Base-by-base conservation (phyloP, 2,329 filamentous ascomycete genomes). In the Cladosporium oxysporum region DNA sequence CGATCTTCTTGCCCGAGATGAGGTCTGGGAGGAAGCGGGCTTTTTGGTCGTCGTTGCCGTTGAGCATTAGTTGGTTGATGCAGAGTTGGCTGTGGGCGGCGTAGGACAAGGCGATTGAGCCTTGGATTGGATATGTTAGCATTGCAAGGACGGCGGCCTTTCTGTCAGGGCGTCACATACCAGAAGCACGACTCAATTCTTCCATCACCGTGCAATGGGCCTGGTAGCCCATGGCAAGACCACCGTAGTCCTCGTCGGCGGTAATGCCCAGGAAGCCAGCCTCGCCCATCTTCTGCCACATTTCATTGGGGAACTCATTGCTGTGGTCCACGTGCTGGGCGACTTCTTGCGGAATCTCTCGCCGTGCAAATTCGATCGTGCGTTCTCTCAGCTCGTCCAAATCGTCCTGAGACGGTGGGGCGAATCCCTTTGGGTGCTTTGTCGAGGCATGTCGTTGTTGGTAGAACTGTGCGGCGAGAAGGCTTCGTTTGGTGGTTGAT, bases 141-240 rank as follows among this genome's bases (percentile, higher is more conserved):
- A 10, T 47, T 47, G 41, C 18, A 21, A 21, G 18, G 12, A 28
- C 18, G 14, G n/a, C 5, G 1, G 31, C n/a, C 2, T 7, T 21
- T 37, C 16, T 18, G 1, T 29, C 18, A 8, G 14, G 11, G 16
- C 12, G 3, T 6, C 5, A 11, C 61, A 65, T 78, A 79, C 85
- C 93, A 62, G 90, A 94, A 2, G 94, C 94, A 66, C 94, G 86
- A 65, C 91, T 95, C 50, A 99, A 84, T 83, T 98, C 95, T 80
- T 99, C 95, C 88, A 98, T 91, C 55, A 97, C 92, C 7, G 97
- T 83, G 76, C 92, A 96, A 80, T 99, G 95, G 53, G 95, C 94
- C 81, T 98, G 94, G 79, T 98, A 99, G 12, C 95, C 95, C 88
- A 98, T 90, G 1, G 85, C 91, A 55, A 98, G 80, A 2, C 94